phyloP scores from a whole-genome alignment of 805 yeast species.

The Priceomyces castillae region DNA sequence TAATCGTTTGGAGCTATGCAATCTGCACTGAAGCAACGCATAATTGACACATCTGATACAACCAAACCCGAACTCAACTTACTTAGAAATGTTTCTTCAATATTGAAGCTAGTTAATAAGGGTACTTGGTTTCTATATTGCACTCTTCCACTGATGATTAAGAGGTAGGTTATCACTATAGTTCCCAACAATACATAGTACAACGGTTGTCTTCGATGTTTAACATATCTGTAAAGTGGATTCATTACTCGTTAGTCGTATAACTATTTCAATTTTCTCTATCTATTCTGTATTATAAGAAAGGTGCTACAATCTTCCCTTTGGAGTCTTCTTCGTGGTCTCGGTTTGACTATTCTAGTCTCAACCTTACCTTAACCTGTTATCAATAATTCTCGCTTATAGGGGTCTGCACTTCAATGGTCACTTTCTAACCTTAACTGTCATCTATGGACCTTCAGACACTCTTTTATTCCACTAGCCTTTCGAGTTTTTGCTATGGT shows the following conservation, averaged over 20 bases:
- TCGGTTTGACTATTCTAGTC: no score
- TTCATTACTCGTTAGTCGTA: neutral
- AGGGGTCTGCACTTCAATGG: no score
- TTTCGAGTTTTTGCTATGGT: no score
- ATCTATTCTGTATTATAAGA: no score
- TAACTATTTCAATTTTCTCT: neutral
- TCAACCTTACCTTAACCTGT: no score
- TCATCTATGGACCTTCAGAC: no score
- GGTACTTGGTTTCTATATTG: neutral
- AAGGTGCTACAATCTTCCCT: no score
- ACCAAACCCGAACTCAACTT: conserved; percentile 1
- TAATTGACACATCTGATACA: conserved; percentile 4
- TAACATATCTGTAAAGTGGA: conserved; percentile 1
- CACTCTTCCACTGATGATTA: neutral
- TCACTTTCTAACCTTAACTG: no score
- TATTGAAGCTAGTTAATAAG: neutral
- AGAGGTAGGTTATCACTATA: neutral
- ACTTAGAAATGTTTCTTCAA: neutral
- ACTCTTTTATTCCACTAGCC: no score
- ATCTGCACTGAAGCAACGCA: conserved; percentile 3
- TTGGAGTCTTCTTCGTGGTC: no score
- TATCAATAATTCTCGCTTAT: no score
- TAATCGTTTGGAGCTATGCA: conserved; percentile 5
- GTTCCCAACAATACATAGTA: neutral
- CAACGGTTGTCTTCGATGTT: neutral